phyloP scores from a whole-genome alignment of 257 asterid species.

The Solanum clarkiae region DNA sequence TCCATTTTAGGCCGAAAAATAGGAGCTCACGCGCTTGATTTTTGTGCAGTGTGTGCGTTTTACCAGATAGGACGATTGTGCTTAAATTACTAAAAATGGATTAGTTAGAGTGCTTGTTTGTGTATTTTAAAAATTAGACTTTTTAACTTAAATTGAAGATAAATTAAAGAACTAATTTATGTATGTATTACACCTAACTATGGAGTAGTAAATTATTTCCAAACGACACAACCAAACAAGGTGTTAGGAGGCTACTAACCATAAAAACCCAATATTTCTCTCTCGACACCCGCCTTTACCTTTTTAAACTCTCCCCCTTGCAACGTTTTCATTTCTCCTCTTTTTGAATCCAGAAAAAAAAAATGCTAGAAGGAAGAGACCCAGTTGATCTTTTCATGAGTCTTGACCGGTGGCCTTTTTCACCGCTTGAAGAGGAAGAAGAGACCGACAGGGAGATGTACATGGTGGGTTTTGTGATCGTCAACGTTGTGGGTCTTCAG shows the following conservation, averaged over 20 bases:
- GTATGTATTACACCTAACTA: too few species aligned
- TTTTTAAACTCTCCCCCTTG: not conserved
- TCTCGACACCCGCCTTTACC: not conserved
- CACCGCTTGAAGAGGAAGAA: not conserved
- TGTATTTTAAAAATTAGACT: too few species aligned
- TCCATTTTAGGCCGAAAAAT: too few species aligned
- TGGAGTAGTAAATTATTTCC: not conserved
- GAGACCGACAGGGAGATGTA: conserved; percentile 7
- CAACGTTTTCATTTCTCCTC: not conserved
- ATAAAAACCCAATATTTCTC: not conserved
- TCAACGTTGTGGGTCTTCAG: conserved; percentile 25
- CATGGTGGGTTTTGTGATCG: conserved; percentile 48
- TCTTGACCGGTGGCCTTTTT: conserved; percentile 28
- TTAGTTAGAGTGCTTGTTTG: too few species aligned
- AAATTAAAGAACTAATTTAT: too few species aligned
- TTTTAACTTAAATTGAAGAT: too few species aligned
- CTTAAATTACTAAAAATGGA: too few species aligned
- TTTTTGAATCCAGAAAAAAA: not conserved
- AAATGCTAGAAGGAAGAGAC: conserved; percentile 27
- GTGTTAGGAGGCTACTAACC: not conserved
- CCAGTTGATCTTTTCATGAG: conserved; percentile 32
- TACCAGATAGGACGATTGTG: too few species aligned
- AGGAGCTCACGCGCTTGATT: too few species aligned
- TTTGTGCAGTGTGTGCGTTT: too few species aligned
- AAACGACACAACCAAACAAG: not conserved